Base-by-base conservation (phyloP, 2,329 filamentous ascomycete species). In the Aspergillus pseudoviridinutans region DNA sequence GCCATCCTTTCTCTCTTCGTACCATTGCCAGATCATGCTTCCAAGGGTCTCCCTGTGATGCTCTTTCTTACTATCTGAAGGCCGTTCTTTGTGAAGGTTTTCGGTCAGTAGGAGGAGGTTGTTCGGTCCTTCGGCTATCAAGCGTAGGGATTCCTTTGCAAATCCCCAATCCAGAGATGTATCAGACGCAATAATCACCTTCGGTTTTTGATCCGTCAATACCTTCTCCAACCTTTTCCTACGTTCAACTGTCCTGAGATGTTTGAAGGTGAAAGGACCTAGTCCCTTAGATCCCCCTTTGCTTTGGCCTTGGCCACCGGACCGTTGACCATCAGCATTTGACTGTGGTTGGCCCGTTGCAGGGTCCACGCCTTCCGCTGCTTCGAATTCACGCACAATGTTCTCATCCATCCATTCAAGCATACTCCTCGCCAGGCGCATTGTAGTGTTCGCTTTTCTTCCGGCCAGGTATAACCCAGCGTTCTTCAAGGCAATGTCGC, bases 321-420 rank as follows among this genome's bases (percentile, higher is more conserved):
- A 59, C 50, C 70, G 67, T 61, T 80, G 80, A 28, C 72, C 77
- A 50, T 77, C 77, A 55, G 72, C 76, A 60, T 72, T 76, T 62
- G 66, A 68, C 38, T 73, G 69, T 10, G 64, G 61, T 58, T 76
- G 74, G n/a, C 68, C 67, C 9, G 66, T 64, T 6, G 66, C 66
- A 53, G 67, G 69, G 56, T 78, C 75, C 25, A 70, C 71, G 38
- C 76, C 75, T 57, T 78, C 75, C 1, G 74, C 80, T 17, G 88
- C 86, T 71, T 96, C 92, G 60, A 96, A 95, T 67, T 97, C 93
- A 55, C 92, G 87, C 46, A 96, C 89, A 58, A 99, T 95, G 57
- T 87, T 88, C 68, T 97, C 92, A 70, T 97, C 92, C 92, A 99
- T 97, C 94, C 94, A 99, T 71, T 99, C 94, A 32, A 99, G 80